phyloP scores from a whole-genome alignment of 2,329 filamentous ascomycete genomes.

The Colletotrichum acutatum region DNA sequence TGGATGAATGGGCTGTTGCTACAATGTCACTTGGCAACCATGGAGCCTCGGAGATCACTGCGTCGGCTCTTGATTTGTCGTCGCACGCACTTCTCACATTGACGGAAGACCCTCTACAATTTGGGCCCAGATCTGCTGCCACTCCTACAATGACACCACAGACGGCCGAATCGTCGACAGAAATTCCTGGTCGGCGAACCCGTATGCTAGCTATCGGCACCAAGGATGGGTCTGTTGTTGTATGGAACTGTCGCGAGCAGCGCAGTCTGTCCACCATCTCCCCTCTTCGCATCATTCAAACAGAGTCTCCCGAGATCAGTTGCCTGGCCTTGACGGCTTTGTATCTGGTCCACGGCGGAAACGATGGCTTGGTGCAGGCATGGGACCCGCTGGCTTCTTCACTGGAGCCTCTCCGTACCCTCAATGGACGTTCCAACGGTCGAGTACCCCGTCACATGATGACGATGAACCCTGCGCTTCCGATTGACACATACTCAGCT shows the following conservation, averaged over 20 bases:
- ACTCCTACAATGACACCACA: conserved; percentile 55
- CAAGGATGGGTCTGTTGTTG: conserved; percentile 76
- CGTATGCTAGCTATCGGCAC: conserved; percentile 87
- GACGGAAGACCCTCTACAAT: conserved; percentile 79
- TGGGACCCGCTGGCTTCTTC: conserved; percentile 96
- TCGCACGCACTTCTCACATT: conserved; percentile 76
- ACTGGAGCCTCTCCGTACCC: conserved; percentile 80
- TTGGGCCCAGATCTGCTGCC: conserved; percentile 61
- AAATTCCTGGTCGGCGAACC: conserved; percentile 86
- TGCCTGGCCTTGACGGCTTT: conserved; percentile 85
- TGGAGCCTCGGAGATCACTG: conserved; percentile 71
- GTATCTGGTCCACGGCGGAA: conserved; percentile 92
- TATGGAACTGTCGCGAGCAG: conserved; percentile 85
- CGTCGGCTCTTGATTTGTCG: conserved; percentile 79
- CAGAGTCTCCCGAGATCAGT: conserved; percentile 88
- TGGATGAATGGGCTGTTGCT: conserved; percentile 32
- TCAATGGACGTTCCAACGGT: conserved; percentile 86
- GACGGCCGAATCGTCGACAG: conserved; percentile 43
- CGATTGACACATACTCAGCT: conserved; percentile 81
- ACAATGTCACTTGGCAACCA: conserved; percentile 42
- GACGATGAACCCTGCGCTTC: conserved; percentile 64
- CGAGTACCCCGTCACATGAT: conserved; percentile 80
- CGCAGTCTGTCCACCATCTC: conserved; percentile 70
- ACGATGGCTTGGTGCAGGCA: conserved; percentile 92
- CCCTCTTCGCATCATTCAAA: conserved; percentile 85